These are phyloP conservation scores for Colletotrichum shisoi DNA, from an alignment of 2,329 filamentous ascomycete species.

Conservation along the genomic window DNA sequence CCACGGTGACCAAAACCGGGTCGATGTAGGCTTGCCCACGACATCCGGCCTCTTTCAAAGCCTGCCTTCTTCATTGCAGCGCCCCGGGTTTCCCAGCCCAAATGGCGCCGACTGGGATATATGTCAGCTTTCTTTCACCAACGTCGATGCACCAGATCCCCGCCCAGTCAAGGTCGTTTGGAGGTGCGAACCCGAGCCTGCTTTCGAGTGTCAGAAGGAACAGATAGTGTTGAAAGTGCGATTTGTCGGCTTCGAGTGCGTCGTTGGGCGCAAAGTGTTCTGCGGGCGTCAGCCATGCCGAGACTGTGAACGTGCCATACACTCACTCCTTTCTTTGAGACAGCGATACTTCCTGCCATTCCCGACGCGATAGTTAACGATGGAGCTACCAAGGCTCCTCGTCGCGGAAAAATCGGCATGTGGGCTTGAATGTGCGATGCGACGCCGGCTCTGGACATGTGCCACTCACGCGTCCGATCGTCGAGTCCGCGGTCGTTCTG, in stretches of 20 bases:
- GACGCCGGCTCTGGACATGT: too few relatives aligned
- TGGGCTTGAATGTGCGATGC: too few relatives aligned
- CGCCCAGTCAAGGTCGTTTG: conserved; percentile 30
- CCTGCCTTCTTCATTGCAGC: background rate
- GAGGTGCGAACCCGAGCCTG: conserved; percentile 46
- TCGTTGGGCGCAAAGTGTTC: conserved; percentile 26
- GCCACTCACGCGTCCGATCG: conserved; percentile 3
- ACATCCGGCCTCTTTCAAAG: too few relatives aligned
- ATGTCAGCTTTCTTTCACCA: conserved; percentile 40
- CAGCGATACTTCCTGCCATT: conserved; percentile 51
- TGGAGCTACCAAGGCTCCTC: conserved; percentile 46
- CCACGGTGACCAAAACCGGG: background rate
- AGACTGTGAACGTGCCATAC: background rate
- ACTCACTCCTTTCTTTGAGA: conserved; percentile 37
- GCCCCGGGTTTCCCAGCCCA: background rate
- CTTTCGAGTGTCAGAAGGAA: conserved; percentile 47
- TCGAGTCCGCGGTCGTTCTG: conserved; percentile 19
- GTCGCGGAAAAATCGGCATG: conserved; percentile 21
- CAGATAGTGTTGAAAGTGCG: conserved; percentile 51
- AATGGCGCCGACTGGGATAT: background rate
- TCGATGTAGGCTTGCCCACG: background rate
- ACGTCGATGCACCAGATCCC: conserved; percentile 49
- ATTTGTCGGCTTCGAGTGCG: conserved; percentile 46
- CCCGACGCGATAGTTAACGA: conserved; percentile 49
- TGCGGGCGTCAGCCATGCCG: background rate